Evolutionary conservation across 805 yeast species (phyloP).

Genomic region (Candida insectorum): DNA sequence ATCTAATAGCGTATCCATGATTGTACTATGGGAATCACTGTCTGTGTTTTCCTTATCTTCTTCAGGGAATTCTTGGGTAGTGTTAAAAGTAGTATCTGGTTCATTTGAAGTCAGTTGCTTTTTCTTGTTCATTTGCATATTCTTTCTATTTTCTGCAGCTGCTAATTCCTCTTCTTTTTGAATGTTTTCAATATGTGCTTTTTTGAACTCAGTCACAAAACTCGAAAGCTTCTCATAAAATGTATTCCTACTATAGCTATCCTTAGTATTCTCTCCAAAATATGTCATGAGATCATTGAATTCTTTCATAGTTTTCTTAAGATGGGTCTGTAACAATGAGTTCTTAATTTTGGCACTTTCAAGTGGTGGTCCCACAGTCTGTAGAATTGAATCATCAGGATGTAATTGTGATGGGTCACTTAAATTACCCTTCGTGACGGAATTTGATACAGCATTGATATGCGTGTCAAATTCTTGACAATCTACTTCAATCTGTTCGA

Average conservation of each 20-base stretch:
- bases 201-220: conserved; percentile 75
- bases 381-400: conserved; percentile 73
- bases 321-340: conserved; percentile 59
- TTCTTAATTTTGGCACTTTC: conserved; percentile 75
- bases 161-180: conserved; percentile 77
- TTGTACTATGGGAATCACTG: conserved; percentile 16
- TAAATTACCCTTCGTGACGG: conserved; percentile 78
- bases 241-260: conserved; percentile 58
- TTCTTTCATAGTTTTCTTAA: conserved; percentile 58
- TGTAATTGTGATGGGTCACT: conserved; percentile 78
- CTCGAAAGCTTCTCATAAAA: conserved; percentile 80
- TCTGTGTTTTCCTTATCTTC: conserved; percentile 14
- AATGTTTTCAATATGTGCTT: conserved; percentile 75
- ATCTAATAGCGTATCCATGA: conserved; percentile 29
- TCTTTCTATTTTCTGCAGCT: conserved; percentile 31
- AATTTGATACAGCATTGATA: conserved; percentile 66
- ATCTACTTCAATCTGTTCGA: conserved; percentile 78
- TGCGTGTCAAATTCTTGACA: conserved; percentile 60
- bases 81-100: conserved; percentile 5
- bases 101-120: conserved; percentile 4
- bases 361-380: conserved; percentile 58
- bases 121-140: conserved; percentile 20
- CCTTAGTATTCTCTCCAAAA: conserved; percentile 87
- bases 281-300: conserved; percentile 71
- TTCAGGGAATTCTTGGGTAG: conserved; percentile 6